Conservation (phyloP, 352 stramenopile species). For the Phytophthora cryptogea region DNA sequence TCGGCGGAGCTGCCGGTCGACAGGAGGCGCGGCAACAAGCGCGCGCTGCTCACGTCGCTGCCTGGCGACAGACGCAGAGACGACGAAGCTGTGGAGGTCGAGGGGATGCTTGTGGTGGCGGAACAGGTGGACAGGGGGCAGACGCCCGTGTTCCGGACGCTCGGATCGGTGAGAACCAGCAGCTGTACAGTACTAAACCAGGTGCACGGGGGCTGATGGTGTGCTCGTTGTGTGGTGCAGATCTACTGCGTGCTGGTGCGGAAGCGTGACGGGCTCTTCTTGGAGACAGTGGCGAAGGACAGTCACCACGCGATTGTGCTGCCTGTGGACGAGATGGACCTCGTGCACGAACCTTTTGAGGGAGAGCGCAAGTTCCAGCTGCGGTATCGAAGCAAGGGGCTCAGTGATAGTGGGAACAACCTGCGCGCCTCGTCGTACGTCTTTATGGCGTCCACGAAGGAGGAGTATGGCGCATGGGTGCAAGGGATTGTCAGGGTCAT, state of each 20-base stretch:
- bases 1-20: slow-evolving; percentile 9
- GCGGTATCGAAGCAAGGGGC: slow-evolving; percentile 5
- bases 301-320: slow-evolving; percentile 41
- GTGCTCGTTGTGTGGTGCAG: slow-evolving; percentile 27
- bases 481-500: slow-evolving; percentile 37
- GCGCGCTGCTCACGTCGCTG: slow-evolving; percentile 29
- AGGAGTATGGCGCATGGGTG: slow-evolving; percentile 42
- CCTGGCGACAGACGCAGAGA: slow-evolving; percentile 22
- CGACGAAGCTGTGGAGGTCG: slow-evolving; percentile 44
- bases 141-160: slow-evolving; percentile 36
- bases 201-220: slow-evolving; percentile 14
- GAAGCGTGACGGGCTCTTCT: slow-evolving; percentile 36
- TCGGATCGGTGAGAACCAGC: slow-evolving; percentile 45
- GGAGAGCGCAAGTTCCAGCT: slow-evolving; percentile 51
- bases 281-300: slow-evolving; percentile 49
- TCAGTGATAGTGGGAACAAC: slow-evolving; percentile 7
- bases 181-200: background rate
- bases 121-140: slow-evolving; percentile 40
- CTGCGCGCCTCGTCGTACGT: slow-evolving; percentile 33
- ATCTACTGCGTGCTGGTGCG: slow-evolving; percentile 52
- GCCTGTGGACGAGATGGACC: slow-evolving; percentile 41
- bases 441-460: slow-evolving; percentile 38
- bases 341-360: slow-evolving; percentile 38
- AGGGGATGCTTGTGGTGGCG: slow-evolving; percentile 55
- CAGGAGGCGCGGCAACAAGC: slow-evolving; percentile 51